Evolutionary conservation across 2,329 filamentous ascomycete species (phyloP).

Genomic region (Cladophialophora carrionii): DNA sequence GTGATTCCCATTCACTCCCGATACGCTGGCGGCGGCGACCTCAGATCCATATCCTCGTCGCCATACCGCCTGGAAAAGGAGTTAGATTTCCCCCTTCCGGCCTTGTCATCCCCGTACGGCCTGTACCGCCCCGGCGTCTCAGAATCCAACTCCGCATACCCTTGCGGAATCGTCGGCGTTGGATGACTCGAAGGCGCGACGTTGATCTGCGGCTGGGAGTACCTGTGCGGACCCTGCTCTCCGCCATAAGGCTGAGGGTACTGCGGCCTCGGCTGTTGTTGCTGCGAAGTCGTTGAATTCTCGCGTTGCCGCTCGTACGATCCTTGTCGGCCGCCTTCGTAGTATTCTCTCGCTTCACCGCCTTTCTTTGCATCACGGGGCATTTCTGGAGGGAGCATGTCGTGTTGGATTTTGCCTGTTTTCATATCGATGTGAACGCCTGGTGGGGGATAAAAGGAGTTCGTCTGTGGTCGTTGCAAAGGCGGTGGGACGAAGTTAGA

Average conservation of each 20-base stretch:
- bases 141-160: slow-evolving; percentile 27
- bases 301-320: slow-evolving; percentile 14
- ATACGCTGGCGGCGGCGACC: slow-evolving; percentile 27
- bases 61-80: slow-evolving; percentile 16
- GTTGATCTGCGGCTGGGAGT: slow-evolving; percentile 27
- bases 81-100: slow-evolving; percentile 11
- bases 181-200: slow-evolving; percentile 4
- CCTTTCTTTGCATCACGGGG: slow-evolving; percentile 4
- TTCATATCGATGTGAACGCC: slow-evolving; percentile 33
- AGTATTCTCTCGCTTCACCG: slow-evolving; percentile 18
- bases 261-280: slow-evolving; percentile 8
- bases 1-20: slow-evolving; percentile 11
- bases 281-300: slow-evolving; percentile 19
- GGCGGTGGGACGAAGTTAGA: slow-evolving; percentile 25
- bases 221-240: slow-evolving; percentile 6
- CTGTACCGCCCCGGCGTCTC: slow-evolving; percentile 30
- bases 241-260: background rate
- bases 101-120: slow-evolving; percentile 19
- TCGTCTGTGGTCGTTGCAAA: slow-evolving; percentile 22
- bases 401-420: slow-evolving; percentile 32
- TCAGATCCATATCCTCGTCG: slow-evolving; percentile 18
- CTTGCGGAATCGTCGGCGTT: slow-evolving; percentile 14
- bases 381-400: slow-evolving; percentile 36
- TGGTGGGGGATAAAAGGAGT: slow-evolving; percentile 26
- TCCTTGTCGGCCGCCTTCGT: slow-evolving; percentile 8